Base-by-base conservation (phyloP, 495 filamentous ascomycete genomes). In the Xylaria venustula region DNA sequence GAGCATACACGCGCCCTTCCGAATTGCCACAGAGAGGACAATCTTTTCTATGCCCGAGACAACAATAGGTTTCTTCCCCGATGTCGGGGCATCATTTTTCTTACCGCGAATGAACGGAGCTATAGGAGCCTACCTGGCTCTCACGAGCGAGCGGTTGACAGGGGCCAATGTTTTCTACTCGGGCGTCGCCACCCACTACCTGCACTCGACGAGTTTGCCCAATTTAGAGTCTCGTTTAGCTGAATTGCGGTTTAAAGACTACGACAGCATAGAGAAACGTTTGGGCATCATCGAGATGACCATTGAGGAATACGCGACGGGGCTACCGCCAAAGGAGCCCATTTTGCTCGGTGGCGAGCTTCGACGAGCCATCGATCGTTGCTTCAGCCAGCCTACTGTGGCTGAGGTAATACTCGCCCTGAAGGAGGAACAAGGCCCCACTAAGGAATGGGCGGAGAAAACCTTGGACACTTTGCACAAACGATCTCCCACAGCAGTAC, bases 21-120 rank as follows among this genome's bases (percentile, higher is more conserved):
- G 94, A 22, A 94, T 98, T 67, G 95, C 95, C 25, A 98, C 94
- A 12, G 94, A 98, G 75, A 88, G 88, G 56, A 98, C 95, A 7
- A 73, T 93, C 19, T 96, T 98, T 69, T 92, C 95, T 62, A 98
- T 98, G 94, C 94, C 94, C 36, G 94, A 98, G 79, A 98, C 94
- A 2, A 93, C 81, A 8, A 98, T 98, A 66, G 94, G 94, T 9
- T 97, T 97, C 79, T 98, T 98, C 79, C 94, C 95, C 28, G 94
- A 98, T 67, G 95, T 98, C 32, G 94, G 94, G 42, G 94, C 86
- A 54, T 93, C 89, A 19, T 98, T 97, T 80, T 98, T 97, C 81
- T 81, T 98, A 23, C 90, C 94, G 8, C 83, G 91, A 58, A 86
- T 98, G 76, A 85, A 93, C 60, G 94, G 94, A 47, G 72, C 83